phyloP scores from a whole-genome alignment of 768 basidiomycete species.

The Trametes elegans region DNA sequence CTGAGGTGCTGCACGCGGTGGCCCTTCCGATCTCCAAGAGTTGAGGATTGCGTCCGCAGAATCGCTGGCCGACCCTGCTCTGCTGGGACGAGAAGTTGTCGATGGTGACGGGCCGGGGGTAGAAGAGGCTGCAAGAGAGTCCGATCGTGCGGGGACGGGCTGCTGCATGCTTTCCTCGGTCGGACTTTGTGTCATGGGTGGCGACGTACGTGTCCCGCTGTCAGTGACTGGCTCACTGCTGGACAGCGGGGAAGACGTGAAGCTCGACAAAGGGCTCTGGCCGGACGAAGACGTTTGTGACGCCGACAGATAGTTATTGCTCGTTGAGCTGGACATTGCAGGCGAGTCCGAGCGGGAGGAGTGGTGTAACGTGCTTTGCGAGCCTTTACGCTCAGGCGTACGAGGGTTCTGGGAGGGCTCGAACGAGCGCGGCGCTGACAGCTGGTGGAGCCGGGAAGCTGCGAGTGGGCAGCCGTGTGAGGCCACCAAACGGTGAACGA shows the following conservation, averaged over 20 bases:
- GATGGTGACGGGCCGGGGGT: conserved; percentile 23
- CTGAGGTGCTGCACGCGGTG: conserved; percentile 1
- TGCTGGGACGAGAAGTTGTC: conserved; percentile 6
- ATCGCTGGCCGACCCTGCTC: background rate
- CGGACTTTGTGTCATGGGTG: conserved; percentile 10
- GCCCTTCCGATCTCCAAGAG: conserved; percentile 7
- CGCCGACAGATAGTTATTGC: background rate
- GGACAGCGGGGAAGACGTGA: conserved; percentile 18
- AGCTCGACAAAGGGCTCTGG: background rate
- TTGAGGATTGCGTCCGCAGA: conserved; percentile 14
- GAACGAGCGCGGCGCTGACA: conserved; percentile 15
- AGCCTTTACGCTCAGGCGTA: conserved; percentile 24
- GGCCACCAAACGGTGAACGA: background rate
- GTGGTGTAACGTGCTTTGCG: conserved; percentile 16
- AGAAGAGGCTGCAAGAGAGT: conserved; percentile 34
- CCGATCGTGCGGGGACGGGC: conserved; percentile 16
- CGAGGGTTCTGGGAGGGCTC: conserved; percentile 14
- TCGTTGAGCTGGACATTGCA: background rate
- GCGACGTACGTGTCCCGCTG: conserved; percentile 7
- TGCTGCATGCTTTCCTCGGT: conserved; percentile 5
- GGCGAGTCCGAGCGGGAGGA: conserved; percentile 12
- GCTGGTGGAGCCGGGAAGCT: conserved; percentile 14
- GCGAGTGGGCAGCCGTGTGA: background rate
- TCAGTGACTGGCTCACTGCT: background rate
- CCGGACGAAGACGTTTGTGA: background rate